Evolutionary conservation across 1,284 basidiomycete genomes (phyloP), one percentile per base, ranked within the genome.

Genomic region (Neotropicomus parvogracilis): DNA sequence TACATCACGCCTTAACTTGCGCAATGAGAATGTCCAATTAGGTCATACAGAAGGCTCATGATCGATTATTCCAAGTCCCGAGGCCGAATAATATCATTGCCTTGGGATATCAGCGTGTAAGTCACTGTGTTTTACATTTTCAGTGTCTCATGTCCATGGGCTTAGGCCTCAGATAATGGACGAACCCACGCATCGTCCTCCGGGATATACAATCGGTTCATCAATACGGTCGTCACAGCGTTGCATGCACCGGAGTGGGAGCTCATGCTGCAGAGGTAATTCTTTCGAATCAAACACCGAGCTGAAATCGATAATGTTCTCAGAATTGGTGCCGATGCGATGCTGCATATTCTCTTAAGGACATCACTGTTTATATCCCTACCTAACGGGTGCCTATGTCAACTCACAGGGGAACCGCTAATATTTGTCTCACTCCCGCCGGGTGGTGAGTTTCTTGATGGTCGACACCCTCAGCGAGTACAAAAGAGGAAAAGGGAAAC

Each of bases 371-470:
- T 93, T 60, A 61, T 83, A 12, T 70, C 83, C 2, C 62, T 95
- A 7, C 81, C 85, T 0, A 91, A 91, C 55, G 80, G 78, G n/a
- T 93, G 88, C 59, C 75, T 86, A 13, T 87, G 85, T 52, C 91
- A 95, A 64, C 64, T 93, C 50, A 80, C 83, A 0, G 92, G 91
- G 3, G 71, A 76, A 28, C 81, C 85, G 2, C 60, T 94, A 10
- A 69, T 81, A 14, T 72, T 80, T 46, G 54, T 74, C 13, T 59
- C 61, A 5, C 69, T 70, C n/a, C 68, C 68, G 2, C 36, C 34
- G 3, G 48, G 36, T 1, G 45, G 43, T 3, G 48, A 45, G 27
- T 41, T 54, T 21, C 50, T 67, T 31, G 44, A 47, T 3, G 45
- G n/a, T 17, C 54, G 44, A 17, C 20, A 41, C 19, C 32, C 26